phyloP scores from a whole-genome alignment of 2,329 filamentous ascomycete species.

The Chrysosporium queenslandicum region DNA sequence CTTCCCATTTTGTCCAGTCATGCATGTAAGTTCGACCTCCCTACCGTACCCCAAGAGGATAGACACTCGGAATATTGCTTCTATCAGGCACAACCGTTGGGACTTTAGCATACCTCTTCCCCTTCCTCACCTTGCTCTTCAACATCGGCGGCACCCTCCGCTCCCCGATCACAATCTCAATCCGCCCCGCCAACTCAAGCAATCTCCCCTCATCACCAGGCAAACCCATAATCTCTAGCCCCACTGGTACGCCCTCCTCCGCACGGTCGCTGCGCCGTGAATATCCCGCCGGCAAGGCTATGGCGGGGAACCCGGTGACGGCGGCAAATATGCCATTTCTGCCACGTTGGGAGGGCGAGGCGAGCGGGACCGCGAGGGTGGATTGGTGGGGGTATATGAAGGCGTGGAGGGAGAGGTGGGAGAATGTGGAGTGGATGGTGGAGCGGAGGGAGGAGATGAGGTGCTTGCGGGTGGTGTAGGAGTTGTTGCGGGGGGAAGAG shows the following conservation, averaged over 20 bases:
- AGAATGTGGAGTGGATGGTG: conserved; percentile 44
- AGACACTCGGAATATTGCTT: conserved; percentile 11
- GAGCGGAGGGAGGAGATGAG: conserved; percentile 46
- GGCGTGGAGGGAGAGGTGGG: conserved; percentile 43
- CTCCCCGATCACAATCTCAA: conserved; percentile 40
- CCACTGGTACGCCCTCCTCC: conserved; percentile 50
- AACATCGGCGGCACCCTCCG: conserved; percentile 36
- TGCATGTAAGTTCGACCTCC: too few species aligned
- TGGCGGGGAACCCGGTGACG: conserved; percentile 44
- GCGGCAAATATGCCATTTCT: conserved; percentile 50
- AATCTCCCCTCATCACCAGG: conserved; percentile 48
- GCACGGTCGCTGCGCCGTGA: conserved; percentile 26
- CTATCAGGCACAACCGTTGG: conserved; percentile 12
- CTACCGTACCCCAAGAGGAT: conserved; percentile 14
- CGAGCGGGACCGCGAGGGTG: conserved; percentile 52
- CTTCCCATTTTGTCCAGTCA: too few species aligned
- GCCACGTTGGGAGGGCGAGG: conserved; percentile 48
- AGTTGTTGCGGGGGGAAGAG: conserved; percentile 44
- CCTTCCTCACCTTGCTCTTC: not conserved
- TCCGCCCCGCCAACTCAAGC: conserved; percentile 44
- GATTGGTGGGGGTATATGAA: conserved; percentile 56
- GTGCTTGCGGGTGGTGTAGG: conserved; percentile 41
- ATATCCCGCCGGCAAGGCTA: conserved; percentile 32
- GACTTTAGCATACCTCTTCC: conserved; percentile 6
- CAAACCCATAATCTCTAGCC: conserved; percentile 53